A percentile compares a stretch with the other conserved stretches of the same genome.
Conservation (phyloP, 2,329 filamentous ascomycete genomes). For the Westerdykella ornata region DNA sequence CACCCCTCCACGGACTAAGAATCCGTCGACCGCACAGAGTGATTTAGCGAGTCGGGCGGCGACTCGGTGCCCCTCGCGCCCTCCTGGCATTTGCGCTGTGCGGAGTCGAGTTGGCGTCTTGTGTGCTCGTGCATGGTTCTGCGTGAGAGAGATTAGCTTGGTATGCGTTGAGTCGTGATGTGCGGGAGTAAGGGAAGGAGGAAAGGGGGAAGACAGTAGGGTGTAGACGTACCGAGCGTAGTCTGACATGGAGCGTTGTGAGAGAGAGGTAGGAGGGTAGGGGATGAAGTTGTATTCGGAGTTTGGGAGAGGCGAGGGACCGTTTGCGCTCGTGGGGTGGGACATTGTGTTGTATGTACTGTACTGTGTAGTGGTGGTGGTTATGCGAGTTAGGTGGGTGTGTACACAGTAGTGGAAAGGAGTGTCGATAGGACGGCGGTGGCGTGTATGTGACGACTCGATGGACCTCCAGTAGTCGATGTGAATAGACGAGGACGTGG, state of each 20-base stretch:
- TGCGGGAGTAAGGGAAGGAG: no score
- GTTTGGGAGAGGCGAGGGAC: neutral
- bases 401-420: neutral
- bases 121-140: slow-evolving; percentile 49
- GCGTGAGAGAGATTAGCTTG: slow-evolving; percentile 11
- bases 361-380: neutral
- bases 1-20: neutral
- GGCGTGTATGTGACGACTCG: neutral
- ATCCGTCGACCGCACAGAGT: neutral
- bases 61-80: neutral
- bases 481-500: no score
- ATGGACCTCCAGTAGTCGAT: slow-evolving; percentile 10
- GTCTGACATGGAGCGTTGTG: slow-evolving; percentile 31
- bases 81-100: slow-evolving; percentile 34
- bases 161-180: no score
- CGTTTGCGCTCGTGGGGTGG: neutral
- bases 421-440: neutral
- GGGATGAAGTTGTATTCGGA: neutral
- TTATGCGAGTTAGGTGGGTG: neutral
- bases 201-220: neutral
- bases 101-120: slow-evolving; percentile 44
- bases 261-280: slow-evolving; percentile 8
- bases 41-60: neutral
- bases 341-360: neutral
- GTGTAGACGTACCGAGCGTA: slow-evolving; percentile 39